These are phyloP conservation scores for Rehmannia glutinosa DNA, from an alignment of 257 asterid species.

Conservation along the genomic window DNA sequence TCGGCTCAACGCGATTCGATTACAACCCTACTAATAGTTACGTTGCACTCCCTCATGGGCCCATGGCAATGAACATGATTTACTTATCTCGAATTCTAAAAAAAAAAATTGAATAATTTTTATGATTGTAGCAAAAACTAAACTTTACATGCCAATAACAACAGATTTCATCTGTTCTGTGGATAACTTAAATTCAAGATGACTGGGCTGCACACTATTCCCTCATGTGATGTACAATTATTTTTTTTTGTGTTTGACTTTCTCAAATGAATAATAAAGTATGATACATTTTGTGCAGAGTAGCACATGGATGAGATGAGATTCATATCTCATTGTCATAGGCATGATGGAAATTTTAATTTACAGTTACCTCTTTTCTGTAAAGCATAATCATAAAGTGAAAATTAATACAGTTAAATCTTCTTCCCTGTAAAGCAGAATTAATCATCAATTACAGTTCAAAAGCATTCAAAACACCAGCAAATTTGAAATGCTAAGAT, in stretches of 20 bases:
- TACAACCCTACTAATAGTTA: no score
- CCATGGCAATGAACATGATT: no score
- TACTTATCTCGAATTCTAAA: no score
- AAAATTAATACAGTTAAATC: slow-evolving; percentile 2
- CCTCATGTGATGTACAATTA: not conserved
- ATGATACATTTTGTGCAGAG: not conserved
- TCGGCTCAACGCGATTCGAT: no score
- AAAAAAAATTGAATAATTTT: no score
- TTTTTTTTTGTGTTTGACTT: not conserved
- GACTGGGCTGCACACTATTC: not conserved
- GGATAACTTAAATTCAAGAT: not conserved
- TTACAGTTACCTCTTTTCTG: slow-evolving; percentile 8
- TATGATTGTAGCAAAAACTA: no score
- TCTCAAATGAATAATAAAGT: not conserved
- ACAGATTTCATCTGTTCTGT: not conserved
- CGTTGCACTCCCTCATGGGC: no score
- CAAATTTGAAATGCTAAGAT: not conserved
- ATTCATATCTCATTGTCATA: not conserved
- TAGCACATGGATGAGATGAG: slow-evolving; percentile 15
- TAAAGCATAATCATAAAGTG: not conserved
- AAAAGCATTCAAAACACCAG: slow-evolving; percentile 8
- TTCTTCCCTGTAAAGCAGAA: slow-evolving; percentile 14
- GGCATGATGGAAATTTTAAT: not conserved
- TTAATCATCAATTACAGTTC: slow-evolving; percentile 21
- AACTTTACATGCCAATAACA: no score